These are phyloP conservation scores for Protostelium mycophagum DNA, from an alignment of 78 protist genomes.

Conservation along the genomic window DNA sequence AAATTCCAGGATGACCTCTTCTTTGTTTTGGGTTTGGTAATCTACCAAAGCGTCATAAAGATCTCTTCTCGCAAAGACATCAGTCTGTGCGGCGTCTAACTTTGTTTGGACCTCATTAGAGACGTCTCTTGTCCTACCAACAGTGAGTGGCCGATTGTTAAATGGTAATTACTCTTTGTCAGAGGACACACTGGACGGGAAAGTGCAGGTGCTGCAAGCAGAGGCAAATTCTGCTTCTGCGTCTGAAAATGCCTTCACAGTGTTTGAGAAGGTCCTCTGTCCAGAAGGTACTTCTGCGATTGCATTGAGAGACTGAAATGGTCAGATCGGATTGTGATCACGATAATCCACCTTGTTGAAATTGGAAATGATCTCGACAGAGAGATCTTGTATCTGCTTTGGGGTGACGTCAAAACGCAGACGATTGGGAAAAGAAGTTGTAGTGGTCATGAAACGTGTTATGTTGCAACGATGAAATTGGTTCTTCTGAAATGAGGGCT, in stretches of 20 bases:
- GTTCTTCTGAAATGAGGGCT: too few relatives aligned
- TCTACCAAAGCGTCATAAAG: slow-evolving; percentile 26
- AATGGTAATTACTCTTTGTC: slow-evolving; percentile 5
- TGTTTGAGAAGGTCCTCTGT: slow-evolving; percentile 13
- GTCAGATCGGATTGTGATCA: not conserved
- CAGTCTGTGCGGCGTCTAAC: slow-evolving; percentile 14
- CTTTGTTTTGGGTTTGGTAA: not conserved
- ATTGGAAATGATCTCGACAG: not conserved
- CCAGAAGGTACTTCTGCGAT: slow-evolving; percentile 37
- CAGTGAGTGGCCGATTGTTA: not conserved
- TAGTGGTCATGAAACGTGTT: too few relatives aligned
- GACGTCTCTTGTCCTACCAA: slow-evolving; percentile 31
- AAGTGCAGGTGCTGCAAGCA: slow-evolving; percentile 2
- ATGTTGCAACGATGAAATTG: too few relatives aligned
- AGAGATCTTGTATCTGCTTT: not conserved
- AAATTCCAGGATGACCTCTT: not conserved
- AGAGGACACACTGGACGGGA: slow-evolving; percentile 11
- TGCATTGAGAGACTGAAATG: not conserved
- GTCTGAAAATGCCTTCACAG: slow-evolving; percentile 14
- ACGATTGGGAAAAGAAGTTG: not conserved
- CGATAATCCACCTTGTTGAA: not conserved
- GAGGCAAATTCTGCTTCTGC: slow-evolving; percentile 1
- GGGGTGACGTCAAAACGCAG: not conserved
- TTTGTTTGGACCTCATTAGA: slow-evolving; percentile 21
- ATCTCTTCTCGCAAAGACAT: slow-evolving; percentile 27